Percentiles rank a stretch among this genome's conserved stretches.
phyloP scores from a whole-genome alignment of 331 rosid species.

The Cydonia oblonga region DNA sequence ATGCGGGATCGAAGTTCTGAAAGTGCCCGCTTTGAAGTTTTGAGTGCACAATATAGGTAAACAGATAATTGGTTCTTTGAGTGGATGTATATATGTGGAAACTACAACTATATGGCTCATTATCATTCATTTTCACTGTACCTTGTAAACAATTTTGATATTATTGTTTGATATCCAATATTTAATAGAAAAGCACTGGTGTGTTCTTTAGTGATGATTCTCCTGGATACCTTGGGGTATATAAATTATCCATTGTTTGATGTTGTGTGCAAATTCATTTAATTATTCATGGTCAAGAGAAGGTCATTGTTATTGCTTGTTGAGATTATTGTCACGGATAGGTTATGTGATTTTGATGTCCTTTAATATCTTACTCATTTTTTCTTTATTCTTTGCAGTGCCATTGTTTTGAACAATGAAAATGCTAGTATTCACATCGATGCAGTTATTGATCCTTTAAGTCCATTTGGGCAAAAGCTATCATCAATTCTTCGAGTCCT shows the following conservation, averaged over 20 bases:
- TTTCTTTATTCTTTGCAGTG: slow-evolving; percentile 52
- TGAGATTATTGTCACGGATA: background rate
- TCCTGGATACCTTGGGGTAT: background rate
- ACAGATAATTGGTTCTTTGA: background rate
- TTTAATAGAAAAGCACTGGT: background rate
- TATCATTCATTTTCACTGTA: background rate
- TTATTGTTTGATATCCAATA: background rate
- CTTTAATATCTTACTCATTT: slow-evolving; percentile 10
- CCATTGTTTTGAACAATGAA: slow-evolving; percentile 55
- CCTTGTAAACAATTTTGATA: background rate
- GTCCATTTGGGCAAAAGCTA: slow-evolving; percentile 83
- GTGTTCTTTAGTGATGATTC: background rate
- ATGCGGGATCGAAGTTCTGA: slow-evolving; percentile 73
- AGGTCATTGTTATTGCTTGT: background rate
- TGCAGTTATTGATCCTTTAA: slow-evolving; percentile 89
- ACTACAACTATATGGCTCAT: background rate
- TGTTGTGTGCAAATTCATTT: background rate
- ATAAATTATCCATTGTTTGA: background rate
- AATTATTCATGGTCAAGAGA: background rate
- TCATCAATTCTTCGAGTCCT: slow-evolving; percentile 77
- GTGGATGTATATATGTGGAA: background rate
- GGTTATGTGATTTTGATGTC: background rate
- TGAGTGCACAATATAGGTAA: slow-evolving; percentile 68
- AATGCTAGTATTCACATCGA: slow-evolving; percentile 81
- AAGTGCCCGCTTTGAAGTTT: slow-evolving; percentile 77